phyloP scores from a whole-genome alignment of 768 basidiomycete genomes.

The Galerina sulciceps region DNA sequence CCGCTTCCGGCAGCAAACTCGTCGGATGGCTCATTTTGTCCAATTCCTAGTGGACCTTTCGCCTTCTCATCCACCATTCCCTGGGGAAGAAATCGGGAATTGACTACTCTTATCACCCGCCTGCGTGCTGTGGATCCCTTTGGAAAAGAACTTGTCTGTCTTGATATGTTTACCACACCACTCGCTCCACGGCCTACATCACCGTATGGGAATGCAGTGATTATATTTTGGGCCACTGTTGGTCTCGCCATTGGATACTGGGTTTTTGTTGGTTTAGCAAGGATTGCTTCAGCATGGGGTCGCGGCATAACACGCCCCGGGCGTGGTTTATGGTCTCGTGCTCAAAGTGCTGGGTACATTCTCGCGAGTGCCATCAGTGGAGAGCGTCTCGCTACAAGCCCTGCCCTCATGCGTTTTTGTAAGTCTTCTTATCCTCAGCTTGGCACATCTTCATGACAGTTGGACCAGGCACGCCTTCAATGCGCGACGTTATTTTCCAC shows the following conservation, averaged over 20 bases:
- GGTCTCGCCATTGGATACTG: conserved; percentile 81
- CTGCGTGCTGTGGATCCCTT: conserved; percentile 90
- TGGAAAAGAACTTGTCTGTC: conserved; percentile 80
- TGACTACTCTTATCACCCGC: conserved; percentile 85
- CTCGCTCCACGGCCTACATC: conserved; percentile 59
- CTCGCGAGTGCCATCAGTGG: conserved; percentile 93
- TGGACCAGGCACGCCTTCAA: conserved; percentile 79
- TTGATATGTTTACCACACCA: conserved; percentile 80
- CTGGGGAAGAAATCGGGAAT: conserved; percentile 63
- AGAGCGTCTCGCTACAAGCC: conserved; percentile 82
- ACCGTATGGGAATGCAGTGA: conserved; percentile 68
- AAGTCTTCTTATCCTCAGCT: conserved; percentile 32
- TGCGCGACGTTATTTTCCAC: conserved; percentile 91
- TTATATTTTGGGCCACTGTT: conserved; percentile 78
- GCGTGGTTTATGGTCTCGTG: conserved; percentile 66
- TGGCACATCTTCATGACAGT: conserved; percentile 12
- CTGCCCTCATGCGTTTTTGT: conserved; percentile 91
- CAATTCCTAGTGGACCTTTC: conserved; percentile 77
- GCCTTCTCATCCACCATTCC: conserved; percentile 80
- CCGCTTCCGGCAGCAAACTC: conserved; percentile 57
- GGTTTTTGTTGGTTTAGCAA: conserved; percentile 77
- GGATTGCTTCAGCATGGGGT: conserved; percentile 85
- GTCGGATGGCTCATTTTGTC: conserved; percentile 63
- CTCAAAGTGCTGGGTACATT: conserved; percentile 87
- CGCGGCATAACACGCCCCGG: conserved; percentile 66